Evolutionary conservation across 2,329 filamentous ascomycete genomes (phyloP).

Genomic region (Xylariaceae sp.): DNA sequence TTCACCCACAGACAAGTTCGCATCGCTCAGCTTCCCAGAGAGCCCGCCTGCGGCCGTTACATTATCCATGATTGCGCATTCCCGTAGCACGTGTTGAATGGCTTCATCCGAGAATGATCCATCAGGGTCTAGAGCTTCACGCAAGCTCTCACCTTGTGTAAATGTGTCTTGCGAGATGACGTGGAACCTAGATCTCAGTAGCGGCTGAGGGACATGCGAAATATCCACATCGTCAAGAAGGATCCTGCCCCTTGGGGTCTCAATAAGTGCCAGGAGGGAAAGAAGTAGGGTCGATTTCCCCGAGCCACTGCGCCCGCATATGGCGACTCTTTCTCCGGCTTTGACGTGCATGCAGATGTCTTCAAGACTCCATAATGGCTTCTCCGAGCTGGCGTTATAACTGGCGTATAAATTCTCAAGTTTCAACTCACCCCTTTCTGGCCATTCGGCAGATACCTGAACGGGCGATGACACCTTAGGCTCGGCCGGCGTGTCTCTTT

Average conservation of each 20-base stretch:
- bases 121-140: slow-evolving; percentile 50
- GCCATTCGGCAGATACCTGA: slow-evolving; percentile 21
- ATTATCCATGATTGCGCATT: slow-evolving; percentile 48
- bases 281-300: slow-evolving; percentile 27
- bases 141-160: slow-evolving; percentile 47
- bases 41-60: slow-evolving; percentile 44
- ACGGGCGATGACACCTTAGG: slow-evolving; percentile 17
- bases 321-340: slow-evolving; percentile 46
- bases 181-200: slow-evolving; percentile 65
- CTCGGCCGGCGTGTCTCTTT: slow-evolving; percentile 31
- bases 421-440: slow-evolving; percentile 23
- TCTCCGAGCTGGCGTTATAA: slow-evolving; percentile 16
- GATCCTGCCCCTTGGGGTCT: slow-evolving; percentile 59
- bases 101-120: slow-evolving; percentile 42
- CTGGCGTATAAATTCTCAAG: slow-evolving; percentile 30
- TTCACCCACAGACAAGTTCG: slow-evolving; percentile 47
- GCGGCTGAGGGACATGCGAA: slow-evolving; percentile 61
- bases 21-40: slow-evolving; percentile 34
- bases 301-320: slow-evolving; percentile 25
- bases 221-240: slow-evolving; percentile 66
- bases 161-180: slow-evolving; percentile 69
- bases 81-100: slow-evolving; percentile 47
- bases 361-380: slow-evolving; percentile 16
- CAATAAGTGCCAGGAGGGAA: slow-evolving; percentile 46
- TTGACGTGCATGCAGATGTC: slow-evolving; percentile 46